A percentile compares a stretch with the other conserved stretches of the same genome.
phyloP scores from a whole-genome alignment of 108 stramenopile species.

The Skeletonema marinoi region DNA sequence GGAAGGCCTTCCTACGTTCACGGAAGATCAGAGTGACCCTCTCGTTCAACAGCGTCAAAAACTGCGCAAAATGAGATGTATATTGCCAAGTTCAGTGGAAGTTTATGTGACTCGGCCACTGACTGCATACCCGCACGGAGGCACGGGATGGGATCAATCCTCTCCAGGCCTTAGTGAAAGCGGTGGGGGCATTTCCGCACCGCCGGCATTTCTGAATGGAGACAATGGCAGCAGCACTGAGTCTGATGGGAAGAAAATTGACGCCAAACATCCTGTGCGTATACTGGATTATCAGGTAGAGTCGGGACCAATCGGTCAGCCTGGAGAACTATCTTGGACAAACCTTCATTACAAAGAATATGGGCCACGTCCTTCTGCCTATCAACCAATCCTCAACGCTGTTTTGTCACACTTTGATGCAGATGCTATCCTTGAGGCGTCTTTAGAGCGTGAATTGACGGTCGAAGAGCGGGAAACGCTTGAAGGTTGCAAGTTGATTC shows the following conservation, averaged over 20 bases:
- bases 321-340: constrained; percentile 17
- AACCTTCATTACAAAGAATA: constrained; percentile 57
- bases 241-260: constrained; percentile 21
- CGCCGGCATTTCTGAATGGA: constrained; percentile 9
- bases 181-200: constrained; percentile 28
- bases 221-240: neutral
- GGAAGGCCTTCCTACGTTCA: constrained; percentile 10
- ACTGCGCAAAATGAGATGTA: constrained; percentile 6
- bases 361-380: constrained; percentile 61
- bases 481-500: constrained; percentile 85
- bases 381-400: constrained; percentile 66
- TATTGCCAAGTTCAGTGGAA: constrained; percentile 34
- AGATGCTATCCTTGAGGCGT: constrained; percentile 63
- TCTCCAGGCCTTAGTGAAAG: constrained; percentile 53
- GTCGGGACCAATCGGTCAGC: constrained; percentile 10
- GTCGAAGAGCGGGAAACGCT: constrained; percentile 86
- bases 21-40: constrained; percentile 7
- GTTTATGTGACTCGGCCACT: constrained; percentile 74
- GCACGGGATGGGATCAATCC: constrained; percentile 56
- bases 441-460: constrained; percentile 62
- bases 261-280: constrained; percentile 34
- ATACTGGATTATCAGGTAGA: constrained; percentile 40
- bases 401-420: constrained; percentile 88
- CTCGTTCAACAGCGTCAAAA: constrained; percentile 17
- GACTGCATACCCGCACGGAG: constrained; percentile 75